Percentiles rank a stretch among this genome's conserved stretches.
Conservation (phyloP, 495 filamentous ascomycete species). For the Tuber indicum region DNA sequence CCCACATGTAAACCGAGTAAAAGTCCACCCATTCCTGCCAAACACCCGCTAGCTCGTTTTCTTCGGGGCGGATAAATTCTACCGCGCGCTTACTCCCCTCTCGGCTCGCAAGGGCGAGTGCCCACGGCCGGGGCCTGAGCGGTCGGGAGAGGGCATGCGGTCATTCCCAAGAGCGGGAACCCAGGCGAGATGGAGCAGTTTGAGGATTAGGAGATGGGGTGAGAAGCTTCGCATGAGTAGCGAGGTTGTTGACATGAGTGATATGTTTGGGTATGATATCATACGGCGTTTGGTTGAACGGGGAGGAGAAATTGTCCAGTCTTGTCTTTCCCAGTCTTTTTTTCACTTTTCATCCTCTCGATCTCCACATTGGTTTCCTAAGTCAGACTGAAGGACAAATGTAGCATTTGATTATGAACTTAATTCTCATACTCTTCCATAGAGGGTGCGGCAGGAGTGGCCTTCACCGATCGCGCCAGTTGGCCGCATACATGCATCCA, state of each 20-base stretch:
- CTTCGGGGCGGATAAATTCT: constrained; percentile 47
- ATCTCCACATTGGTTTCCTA: not conserved
- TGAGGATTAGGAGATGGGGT: constrained; percentile 44
- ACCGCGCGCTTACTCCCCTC: constrained; percentile 53
- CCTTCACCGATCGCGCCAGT: not conserved
- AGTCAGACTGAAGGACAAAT: not conserved
- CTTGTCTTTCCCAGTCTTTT: not conserved
- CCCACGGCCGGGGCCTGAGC: constrained; percentile 57
- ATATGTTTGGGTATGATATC: constrained; percentile 51
- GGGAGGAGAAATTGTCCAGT: not conserved
- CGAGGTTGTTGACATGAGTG: constrained; percentile 74
- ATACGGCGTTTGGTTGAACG: constrained; percentile 30
- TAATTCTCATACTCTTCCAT: not conserved
- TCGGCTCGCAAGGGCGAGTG: constrained; percentile 58
- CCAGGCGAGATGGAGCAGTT: constrained; percentile 43
- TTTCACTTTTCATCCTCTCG: not conserved
- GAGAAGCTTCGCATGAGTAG: constrained; percentile 55
- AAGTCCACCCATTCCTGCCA: constrained; percentile 58
- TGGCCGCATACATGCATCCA: not conserved
- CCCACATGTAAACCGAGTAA: constrained; percentile 55
- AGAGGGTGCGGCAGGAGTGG: not conserved
- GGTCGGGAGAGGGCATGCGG: constrained; percentile 44
- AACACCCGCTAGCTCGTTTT: constrained; percentile 47
- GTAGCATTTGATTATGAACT: not conserved
- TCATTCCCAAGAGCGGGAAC: constrained; percentile 47